phyloP scores from a whole-genome alignment of 2,329 filamentous ascomycete genomes.

The Akanthomyces muscarius region DNA sequence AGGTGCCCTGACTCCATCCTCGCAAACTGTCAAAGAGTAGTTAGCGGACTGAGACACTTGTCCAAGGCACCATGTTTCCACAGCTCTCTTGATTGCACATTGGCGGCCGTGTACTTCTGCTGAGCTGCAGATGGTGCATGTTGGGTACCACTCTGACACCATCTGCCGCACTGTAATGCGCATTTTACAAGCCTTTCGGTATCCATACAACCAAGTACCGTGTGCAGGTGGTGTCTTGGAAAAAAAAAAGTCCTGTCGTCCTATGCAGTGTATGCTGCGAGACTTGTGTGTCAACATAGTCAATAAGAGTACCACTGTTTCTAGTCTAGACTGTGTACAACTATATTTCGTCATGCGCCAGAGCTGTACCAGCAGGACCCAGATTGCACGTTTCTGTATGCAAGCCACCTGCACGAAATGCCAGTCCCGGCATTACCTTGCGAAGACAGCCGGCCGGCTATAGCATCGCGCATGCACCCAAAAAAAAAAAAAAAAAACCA shows the following conservation, averaged over 20 bases:
- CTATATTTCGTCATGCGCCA: not conserved
- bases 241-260: not conserved
- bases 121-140: not conserved
- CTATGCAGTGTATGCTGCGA: not conserved
- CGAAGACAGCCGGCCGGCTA: not conserved
- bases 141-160: not conserved
- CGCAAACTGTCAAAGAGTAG: no score
- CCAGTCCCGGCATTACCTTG: conserved; percentile 1
- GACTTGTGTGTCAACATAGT: not conserved
- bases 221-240: no score
- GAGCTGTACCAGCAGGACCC: not conserved
- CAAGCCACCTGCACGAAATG: conserved; percentile 9
- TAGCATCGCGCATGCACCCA: not conserved
- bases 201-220: not conserved
- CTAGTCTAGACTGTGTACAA: conserved; percentile 10
- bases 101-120: not conserved
- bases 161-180: not conserved
- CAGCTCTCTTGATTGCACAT: not conserved
- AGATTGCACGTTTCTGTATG: not conserved
- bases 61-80: not conserved
- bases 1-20: no score
- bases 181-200: not conserved
- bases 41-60: not conserved
- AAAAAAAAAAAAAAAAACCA: no score
- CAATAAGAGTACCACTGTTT: conserved; percentile 5